phyloP scores from a whole-genome alignment of 2,329 filamentous ascomycete species.

The Fusarium tanahbumbuense region DNA sequence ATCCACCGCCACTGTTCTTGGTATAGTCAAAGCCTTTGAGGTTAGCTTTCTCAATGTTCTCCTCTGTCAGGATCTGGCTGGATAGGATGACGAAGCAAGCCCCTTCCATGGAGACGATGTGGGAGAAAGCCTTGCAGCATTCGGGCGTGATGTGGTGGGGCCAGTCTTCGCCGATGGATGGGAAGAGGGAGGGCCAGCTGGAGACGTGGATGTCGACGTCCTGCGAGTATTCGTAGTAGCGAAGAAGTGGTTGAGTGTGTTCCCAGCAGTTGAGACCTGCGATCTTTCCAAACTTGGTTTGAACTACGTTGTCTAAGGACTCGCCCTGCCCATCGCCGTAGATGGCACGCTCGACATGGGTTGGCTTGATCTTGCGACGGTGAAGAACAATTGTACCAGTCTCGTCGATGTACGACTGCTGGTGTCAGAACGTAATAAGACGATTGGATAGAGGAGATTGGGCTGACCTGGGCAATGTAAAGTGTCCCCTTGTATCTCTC shows the following conservation, averaged over 20 bases:
- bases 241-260: slow-evolving; percentile 15
- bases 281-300: slow-evolving; percentile 36
- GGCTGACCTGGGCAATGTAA: slow-evolving; percentile 53
- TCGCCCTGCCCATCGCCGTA: slow-evolving; percentile 55
- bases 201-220: slow-evolving; percentile 20
- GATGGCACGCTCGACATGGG: slow-evolving; percentile 62
- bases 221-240: slow-evolving; percentile 13
- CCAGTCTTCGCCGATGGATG: slow-evolving; percentile 9
- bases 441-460: rapidly evolving
- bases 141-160: slow-evolving; percentile 42
- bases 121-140: slow-evolving; percentile 54
- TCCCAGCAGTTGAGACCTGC: slow-evolving; percentile 59
- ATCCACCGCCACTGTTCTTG: slow-evolving; percentile 40
- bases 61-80: slow-evolving; percentile 58
- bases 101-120: slow-evolving; percentile 67
- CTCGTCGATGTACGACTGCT: slow-evolving; percentile 56
- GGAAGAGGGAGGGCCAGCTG: slow-evolving; percentile 9
- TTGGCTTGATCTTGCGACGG: slow-evolving; percentile 63
- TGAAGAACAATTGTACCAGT: slow-evolving; percentile 54
- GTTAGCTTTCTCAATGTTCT: slow-evolving; percentile 48
- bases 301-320: neutral
- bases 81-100: slow-evolving; percentile 65
- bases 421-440: neutral
- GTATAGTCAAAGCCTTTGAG: slow-evolving; percentile 48
- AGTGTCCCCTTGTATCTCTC: slow-evolving; percentile 53